phyloP scores from a whole-genome alignment of 169 alveolate species.

The Cryptosporidium muris region DNA sequence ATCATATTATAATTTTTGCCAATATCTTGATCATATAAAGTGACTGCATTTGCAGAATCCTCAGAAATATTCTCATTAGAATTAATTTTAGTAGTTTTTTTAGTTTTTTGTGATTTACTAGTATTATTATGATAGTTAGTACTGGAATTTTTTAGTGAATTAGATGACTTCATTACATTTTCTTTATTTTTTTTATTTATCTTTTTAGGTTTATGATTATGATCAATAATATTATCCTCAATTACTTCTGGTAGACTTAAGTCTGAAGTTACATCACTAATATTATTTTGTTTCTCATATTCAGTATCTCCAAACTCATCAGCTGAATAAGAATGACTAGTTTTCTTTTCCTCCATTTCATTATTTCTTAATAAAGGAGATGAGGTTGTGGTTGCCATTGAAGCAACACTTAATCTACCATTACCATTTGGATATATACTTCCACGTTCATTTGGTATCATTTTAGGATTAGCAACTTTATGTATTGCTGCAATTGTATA shows the following conservation, averaged over 20 bases:
- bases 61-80: background rate
- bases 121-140: background rate
- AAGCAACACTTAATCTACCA: background rate
- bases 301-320: background rate
- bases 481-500: conserved; percentile 69
- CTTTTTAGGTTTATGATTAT: background rate
- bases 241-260: too few species aligned
- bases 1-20: conserved; percentile 37
- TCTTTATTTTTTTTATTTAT: background rate
- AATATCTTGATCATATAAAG: conserved; percentile 14
- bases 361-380: too few species aligned
- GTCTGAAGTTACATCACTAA: background rate
- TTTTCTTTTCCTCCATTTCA: too few species aligned
- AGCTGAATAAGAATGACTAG: background rate
- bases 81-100: background rate
- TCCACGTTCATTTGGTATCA: conserved; percentile 70
- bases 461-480: conserved; percentile 62
- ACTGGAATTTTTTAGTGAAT: background rate
- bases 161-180: background rate
- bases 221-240: background rate
- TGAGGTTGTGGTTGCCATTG: background rate
- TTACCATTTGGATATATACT: conserved; percentile 52
- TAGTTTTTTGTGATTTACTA: background rate
- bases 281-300: background rate
- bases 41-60: conserved; percentile 45